These are phyloP conservation scores for Sherardia arvensis DNA, from an alignment of 257 asterid species.

Conservation along the genomic window DNA sequence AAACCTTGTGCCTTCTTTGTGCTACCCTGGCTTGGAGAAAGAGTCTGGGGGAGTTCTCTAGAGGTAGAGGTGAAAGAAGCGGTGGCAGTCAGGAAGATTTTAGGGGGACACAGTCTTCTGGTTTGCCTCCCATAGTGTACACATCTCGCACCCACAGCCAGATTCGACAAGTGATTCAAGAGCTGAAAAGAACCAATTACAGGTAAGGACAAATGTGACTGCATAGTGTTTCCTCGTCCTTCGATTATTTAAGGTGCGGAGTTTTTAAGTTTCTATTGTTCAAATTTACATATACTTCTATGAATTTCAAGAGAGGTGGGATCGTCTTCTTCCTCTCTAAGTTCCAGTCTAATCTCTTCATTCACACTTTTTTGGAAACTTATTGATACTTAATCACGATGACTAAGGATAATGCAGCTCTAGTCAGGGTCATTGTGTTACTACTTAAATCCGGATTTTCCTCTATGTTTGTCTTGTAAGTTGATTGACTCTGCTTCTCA, in stretches of 20 bases:
- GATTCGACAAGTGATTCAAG: slow-evolving; percentile 89
- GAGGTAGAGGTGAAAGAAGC: slow-evolving; percentile 33
- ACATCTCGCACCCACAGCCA: slow-evolving; percentile 98
- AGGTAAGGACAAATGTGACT: slow-evolving; percentile 46
- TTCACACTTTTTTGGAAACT: neutral
- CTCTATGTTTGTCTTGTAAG: neutral
- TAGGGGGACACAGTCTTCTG: slow-evolving; percentile 43
- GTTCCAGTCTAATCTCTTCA: neutral
- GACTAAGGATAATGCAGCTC: neutral
- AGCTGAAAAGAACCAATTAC: slow-evolving; percentile 79
- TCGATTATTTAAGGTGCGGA: neutral
- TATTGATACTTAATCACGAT: neutral
- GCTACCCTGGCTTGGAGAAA: slow-evolving; percentile 97
- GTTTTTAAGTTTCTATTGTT: neutral
- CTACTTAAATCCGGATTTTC: neutral
- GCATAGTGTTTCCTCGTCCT: neutral
- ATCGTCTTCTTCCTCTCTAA: neutral
- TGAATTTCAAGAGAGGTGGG: neutral
- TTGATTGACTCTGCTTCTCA: neutral
- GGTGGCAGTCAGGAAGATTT: slow-evolving; percentile 30
- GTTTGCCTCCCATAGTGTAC: slow-evolving; percentile 60
- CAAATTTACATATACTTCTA: neutral
- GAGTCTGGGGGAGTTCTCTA: slow-evolving; percentile 73
- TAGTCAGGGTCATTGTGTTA: neutral
- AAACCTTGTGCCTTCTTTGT: slow-evolving; percentile 87